Conservation (phyloP, 2,329 filamentous ascomycete genomes). For the Cadophora sp. region DNA sequence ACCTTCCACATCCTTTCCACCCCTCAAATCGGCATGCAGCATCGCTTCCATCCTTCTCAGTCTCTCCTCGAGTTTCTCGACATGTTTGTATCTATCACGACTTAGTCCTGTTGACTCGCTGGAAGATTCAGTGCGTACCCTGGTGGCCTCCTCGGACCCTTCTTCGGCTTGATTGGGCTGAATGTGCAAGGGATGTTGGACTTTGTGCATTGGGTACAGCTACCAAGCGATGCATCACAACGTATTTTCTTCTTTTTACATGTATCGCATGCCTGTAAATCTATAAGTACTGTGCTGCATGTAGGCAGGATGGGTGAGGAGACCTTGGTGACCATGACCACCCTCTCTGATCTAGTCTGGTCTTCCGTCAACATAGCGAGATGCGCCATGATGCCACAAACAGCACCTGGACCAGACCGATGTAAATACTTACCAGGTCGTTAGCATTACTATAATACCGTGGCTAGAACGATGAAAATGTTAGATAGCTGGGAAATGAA, state of each 20-base stretch:
- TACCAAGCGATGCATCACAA: slow-evolving; percentile 35
- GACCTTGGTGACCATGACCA: slow-evolving; percentile 28
- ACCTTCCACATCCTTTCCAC: slow-evolving; percentile 16
- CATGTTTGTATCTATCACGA: slow-evolving; percentile 26
- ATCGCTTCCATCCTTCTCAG: slow-evolving; percentile 33
- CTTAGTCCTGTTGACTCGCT: slow-evolving; percentile 9
- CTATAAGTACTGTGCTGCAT: slow-evolving; percentile 25
- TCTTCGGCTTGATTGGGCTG: slow-evolving; percentile 37
- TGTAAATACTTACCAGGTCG: too few species aligned
- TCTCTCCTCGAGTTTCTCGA: slow-evolving; percentile 32
- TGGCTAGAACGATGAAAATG: too few species aligned
- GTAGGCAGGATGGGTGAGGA: slow-evolving; percentile 20
- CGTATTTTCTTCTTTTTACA: slow-evolving; percentile 44
- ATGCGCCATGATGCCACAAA: slow-evolving; percentile 27
- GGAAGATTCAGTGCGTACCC: slow-evolving; percentile 28
- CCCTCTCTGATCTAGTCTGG: slow-evolving; percentile 25
- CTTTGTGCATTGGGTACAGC: slow-evolving; percentile 42
- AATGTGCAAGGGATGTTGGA: slow-evolving; percentile 40
- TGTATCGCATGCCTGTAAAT: slow-evolving; percentile 39
- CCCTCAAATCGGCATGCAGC: slow-evolving; percentile 24
- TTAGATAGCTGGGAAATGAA: slow-evolving; percentile 26
- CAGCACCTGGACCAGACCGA: too few species aligned
- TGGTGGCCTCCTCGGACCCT: slow-evolving; percentile 34
- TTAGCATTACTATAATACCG: too few species aligned
- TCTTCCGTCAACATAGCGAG: slow-evolving; percentile 24